Percentiles rank a stretch among this genome's conserved stretches.
Conservation (phyloP, 495 filamentous ascomycete species). For the Penicillium samsonianum region DNA sequence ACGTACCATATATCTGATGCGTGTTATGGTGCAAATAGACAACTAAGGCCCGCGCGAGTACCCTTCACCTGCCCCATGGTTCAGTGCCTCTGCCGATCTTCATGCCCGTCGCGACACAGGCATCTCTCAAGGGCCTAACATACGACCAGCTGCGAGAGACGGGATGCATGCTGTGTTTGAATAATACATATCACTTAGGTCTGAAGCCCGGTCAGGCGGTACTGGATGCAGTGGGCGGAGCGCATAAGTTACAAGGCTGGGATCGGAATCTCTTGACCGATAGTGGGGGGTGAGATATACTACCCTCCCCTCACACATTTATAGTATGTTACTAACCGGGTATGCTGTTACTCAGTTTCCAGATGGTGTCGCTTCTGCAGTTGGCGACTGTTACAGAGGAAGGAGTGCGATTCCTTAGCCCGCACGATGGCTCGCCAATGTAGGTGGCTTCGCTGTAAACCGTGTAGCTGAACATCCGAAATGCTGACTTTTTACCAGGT, state of each 20-base stretch:
- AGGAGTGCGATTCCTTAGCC: slow-evolving; percentile 90
- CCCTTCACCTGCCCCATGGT: slow-evolving; percentile 88
- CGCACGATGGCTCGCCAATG: slow-evolving; percentile 96
- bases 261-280: slow-evolving; percentile 93
- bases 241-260: slow-evolving; percentile 94
- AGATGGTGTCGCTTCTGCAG: slow-evolving; percentile 97
- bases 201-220: slow-evolving; percentile 90
- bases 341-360: slow-evolving; percentile 64
- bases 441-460: slow-evolving; percentile 28
- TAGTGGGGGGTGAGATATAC: slow-evolving; percentile 82
- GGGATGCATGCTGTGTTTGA: slow-evolving; percentile 87
- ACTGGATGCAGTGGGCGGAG: slow-evolving; percentile 83
- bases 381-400: slow-evolving; percentile 93
- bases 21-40: slow-evolving; percentile 54
- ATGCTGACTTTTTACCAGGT: slow-evolving; percentile 41
- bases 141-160: slow-evolving; percentile 87
- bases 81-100: slow-evolving; percentile 87
- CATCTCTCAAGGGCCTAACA: slow-evolving; percentile 90
- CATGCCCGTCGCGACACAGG: slow-evolving; percentile 99
- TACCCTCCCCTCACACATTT: background rate
- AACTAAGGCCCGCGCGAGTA: slow-evolving; percentile 92
- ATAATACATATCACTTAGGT: slow-evolving; percentile 97
- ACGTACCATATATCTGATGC: background rate
- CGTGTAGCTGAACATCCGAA: background rate
- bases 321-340: slow-evolving; percentile 17